These are phyloP conservation scores for Croton laevigatus DNA, from an alignment of 441 rosid genomes.

Conservation along the genomic window DNA sequence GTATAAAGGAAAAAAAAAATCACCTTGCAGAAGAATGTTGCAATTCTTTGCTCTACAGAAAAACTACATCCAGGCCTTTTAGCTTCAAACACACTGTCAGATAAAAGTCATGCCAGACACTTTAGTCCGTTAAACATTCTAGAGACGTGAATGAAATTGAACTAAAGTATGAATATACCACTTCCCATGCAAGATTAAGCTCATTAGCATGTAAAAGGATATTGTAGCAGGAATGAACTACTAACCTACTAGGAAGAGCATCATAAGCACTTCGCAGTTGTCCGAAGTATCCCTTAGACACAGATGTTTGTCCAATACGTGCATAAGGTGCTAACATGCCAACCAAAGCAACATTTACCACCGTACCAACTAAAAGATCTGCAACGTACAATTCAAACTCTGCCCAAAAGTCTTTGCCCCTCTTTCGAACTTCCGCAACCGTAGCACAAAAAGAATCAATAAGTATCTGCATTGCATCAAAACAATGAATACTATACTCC, in stretches of 20 bases:
- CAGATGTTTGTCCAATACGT: slow-evolving; percentile 69
- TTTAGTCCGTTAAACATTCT: neutral
- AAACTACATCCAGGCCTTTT: slow-evolving; percentile 90
- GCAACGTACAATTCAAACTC: slow-evolving; percentile 94
- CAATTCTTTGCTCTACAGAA: slow-evolving; percentile 68
- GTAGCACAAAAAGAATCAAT: slow-evolving; percentile 96
- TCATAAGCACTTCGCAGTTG: slow-evolving; percentile 52
- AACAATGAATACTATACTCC: neutral
- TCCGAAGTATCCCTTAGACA: slow-evolving; percentile 63
- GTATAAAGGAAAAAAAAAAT: too few relatives aligned
- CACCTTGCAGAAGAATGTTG: slow-evolving; percentile 90
- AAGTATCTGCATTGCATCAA: slow-evolving; percentile 36
- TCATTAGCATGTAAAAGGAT: neutral
- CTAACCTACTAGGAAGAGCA: slow-evolving; percentile 93
- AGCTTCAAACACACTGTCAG: slow-evolving; percentile 80
- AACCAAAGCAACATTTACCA: slow-evolving; percentile 84
- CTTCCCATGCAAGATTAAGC: neutral
- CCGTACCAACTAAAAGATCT: slow-evolving; percentile 89
- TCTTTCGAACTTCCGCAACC: slow-evolving; percentile 82
- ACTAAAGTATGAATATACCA: neutral
- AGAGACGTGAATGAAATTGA: neutral
- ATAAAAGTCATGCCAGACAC: slow-evolving; percentile 5
- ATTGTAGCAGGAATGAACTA: neutral
- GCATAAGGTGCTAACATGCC: slow-evolving; percentile 94
- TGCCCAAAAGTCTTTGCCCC: slow-evolving; percentile 91